Conservation (phyloP, 495 filamentous ascomycete genomes). For the Lentithecium fluviatile region DNA sequence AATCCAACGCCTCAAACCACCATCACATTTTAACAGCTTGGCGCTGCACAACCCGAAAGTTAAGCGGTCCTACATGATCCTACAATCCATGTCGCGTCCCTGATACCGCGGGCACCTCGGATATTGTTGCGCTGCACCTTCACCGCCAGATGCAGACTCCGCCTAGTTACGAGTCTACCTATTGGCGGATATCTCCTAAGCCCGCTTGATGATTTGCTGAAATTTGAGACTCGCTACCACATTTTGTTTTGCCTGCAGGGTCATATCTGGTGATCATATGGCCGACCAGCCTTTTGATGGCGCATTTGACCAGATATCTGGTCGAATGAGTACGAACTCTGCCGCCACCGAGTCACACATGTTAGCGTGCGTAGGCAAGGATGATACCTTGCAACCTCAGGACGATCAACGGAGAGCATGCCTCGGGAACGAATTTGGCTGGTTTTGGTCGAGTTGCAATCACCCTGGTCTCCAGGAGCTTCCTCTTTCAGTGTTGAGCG, state of each 20-base stretch:
- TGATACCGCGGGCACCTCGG: neutral
- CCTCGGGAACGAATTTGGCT: neutral
- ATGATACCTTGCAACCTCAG: neutral
- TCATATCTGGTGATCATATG: neutral
- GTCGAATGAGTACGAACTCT: neutral
- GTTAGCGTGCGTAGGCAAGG: neutral
- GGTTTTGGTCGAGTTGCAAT: too few relatives aligned
- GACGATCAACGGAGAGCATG: neutral
- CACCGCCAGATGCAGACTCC: slow-evolving; percentile 4
- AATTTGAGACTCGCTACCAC: slow-evolving; percentile 11
- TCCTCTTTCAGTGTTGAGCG: too few relatives aligned
- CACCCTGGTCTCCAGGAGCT: too few relatives aligned
- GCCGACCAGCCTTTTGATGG: neutral
- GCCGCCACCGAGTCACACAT: neutral
- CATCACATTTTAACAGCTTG: slow-evolving; percentile 23
- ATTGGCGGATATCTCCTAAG: slow-evolving; percentile 6
- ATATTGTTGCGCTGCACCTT: neutral
- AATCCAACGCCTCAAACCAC: slow-evolving; percentile 20
- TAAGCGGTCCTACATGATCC: neutral
- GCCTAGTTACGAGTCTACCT: neutral
- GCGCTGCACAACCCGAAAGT: slow-evolving; percentile 5
- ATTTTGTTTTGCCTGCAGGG: neutral
- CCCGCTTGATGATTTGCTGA: neutral
- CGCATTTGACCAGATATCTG: neutral
- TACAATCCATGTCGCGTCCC: slow-evolving; percentile 2